These are phyloP conservation scores for Botryococcus braunii DNA, from an alignment of 163 green algal genomes.

Conservation along the genomic window DNA sequence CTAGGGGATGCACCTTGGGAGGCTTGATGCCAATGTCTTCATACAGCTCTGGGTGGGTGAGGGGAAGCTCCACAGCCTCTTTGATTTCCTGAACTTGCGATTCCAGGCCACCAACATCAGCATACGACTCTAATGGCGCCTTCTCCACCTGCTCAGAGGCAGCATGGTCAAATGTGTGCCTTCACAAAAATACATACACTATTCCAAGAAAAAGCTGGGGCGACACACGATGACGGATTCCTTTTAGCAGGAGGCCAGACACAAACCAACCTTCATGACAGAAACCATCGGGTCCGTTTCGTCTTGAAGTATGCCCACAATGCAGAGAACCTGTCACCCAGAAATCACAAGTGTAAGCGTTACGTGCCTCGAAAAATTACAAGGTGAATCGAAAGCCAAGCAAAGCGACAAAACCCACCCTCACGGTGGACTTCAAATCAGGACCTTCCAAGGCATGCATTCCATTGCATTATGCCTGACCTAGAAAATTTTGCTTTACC, in stretches of 20 bases:
- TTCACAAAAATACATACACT: too few species aligned
- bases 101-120: constrained; percentile 95
- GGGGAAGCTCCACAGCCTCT: constrained; percentile 96
- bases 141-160: constrained; percentile 78
- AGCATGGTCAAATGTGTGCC: background rate
- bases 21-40: constrained; percentile 99
- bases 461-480: background rate
- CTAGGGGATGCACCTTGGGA: constrained; percentile 67
- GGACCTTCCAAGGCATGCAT: too few species aligned
- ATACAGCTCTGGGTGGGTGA: constrained; percentile 98
- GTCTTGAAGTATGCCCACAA: constrained; percentile 93
- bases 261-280: constrained; percentile 87
- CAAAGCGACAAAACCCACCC: too few species aligned
- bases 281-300: constrained; percentile 97
- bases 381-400: too few species aligned
- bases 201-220: too few species aligned
- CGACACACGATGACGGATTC: too few species aligned
- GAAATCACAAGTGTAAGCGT: too few species aligned
- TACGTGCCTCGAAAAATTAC: too few species aligned
- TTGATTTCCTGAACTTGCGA: constrained; percentile 97
- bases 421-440: too few species aligned
- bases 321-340: constrained; percentile 84
- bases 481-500: constrained; percentile 22
- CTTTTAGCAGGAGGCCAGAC: too few species aligned
- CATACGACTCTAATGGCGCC: constrained; percentile 92